Base-by-base conservation (phyloP, 2,329 filamentous ascomycete species). In the Tolypocladium inflatum region DNA sequence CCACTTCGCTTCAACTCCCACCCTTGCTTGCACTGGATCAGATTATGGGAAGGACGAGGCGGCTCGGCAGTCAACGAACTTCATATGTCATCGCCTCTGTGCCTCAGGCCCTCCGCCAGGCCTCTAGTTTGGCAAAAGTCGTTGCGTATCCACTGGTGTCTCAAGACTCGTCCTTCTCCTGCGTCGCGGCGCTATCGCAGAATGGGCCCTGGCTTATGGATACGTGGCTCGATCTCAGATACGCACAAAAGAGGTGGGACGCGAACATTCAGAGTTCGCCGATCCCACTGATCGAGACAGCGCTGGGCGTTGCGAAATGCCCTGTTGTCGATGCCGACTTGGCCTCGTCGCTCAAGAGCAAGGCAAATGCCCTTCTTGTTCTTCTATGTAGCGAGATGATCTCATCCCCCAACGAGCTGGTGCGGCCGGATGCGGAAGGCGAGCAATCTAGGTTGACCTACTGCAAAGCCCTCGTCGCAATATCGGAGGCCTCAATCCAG, bases 151-250 rank as follows among this genome's bases (percentile, higher is more conserved):
- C 74, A 26, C 63, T 78, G 6, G 52, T 71, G 9, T 72, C 70
- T 11, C 64, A 68, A n/a, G 68, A 71, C 21, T 56, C 67, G 5
- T 66, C 64, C 2, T 73, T 70, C 48, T 66, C 67, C 11, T 69
- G 65, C 37, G 63, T 66, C 13, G 66, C 70, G 19, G 68, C 68
- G 58, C 74, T 75, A 55, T 69, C 68, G 21, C 77, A 77, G 60
- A 71, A 72, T 58, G 66, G 73, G 0, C 72, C 76, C 15, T 82
- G 79, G 80, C 67, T 83, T 15, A 67, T 82, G 59, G 81, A 84
- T 63, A 73, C 73, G 8, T 68, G 77, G 61, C 70, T 78, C 41
- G 71, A 75, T 48, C 66, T 82, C 37, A 71, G 75, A 55, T 64
- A 71, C 23, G 65, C 72, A 13, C 74, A 77, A 58, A 72, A 69